phyloP scores from a whole-genome alignment of 768 basidiomycete species.

The Nidularia pulvinata region DNA sequence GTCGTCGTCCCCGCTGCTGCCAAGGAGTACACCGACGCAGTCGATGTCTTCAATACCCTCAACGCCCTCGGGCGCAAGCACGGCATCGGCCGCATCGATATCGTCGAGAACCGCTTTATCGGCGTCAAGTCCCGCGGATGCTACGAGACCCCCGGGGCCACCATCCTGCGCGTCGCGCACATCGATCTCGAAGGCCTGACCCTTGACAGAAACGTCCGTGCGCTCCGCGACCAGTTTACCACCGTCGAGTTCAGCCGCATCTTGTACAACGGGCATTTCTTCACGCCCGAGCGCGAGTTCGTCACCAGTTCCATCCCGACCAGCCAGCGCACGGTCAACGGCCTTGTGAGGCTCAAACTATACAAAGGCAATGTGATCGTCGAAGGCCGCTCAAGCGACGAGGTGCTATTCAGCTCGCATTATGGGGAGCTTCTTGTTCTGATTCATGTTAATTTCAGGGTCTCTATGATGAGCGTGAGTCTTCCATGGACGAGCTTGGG shows the following conservation, averaged over 20 bases:
- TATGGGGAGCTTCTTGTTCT: neutral
- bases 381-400: conserved; percentile 88
- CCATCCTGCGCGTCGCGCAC: conserved; percentile 94
- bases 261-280: conserved; percentile 99
- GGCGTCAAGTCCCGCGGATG: conserved; percentile 99
- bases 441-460: conserved; percentile 41
- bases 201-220: conserved; percentile 96
- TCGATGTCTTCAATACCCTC: conserved; percentile 91
- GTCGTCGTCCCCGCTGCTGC: conserved; percentile 56
- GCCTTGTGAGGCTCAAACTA: conserved; percentile 84
- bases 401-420: conserved; percentile 42
- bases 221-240: conserved; percentile 92
- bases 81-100: conserved; percentile 96
- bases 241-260: conserved; percentile 90
- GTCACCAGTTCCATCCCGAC: conserved; percentile 88
- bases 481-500: conserved; percentile 98
- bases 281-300: conserved; percentile 99
- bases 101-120: conserved; percentile 99
- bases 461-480: conserved; percentile 93
- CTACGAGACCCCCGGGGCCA: conserved; percentile 97
- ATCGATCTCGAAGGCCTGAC: conserved; percentile 97
- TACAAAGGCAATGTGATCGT: conserved; percentile 97
- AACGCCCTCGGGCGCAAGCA: conserved; percentile 94
- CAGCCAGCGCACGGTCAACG: conserved; percentile 96
- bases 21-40: conserved; percentile 83